These are phyloP conservation scores for Xylaria sp. DNA, from an alignment of 2,329 filamentous ascomycete genomes.

Conservation along the genomic window DNA sequence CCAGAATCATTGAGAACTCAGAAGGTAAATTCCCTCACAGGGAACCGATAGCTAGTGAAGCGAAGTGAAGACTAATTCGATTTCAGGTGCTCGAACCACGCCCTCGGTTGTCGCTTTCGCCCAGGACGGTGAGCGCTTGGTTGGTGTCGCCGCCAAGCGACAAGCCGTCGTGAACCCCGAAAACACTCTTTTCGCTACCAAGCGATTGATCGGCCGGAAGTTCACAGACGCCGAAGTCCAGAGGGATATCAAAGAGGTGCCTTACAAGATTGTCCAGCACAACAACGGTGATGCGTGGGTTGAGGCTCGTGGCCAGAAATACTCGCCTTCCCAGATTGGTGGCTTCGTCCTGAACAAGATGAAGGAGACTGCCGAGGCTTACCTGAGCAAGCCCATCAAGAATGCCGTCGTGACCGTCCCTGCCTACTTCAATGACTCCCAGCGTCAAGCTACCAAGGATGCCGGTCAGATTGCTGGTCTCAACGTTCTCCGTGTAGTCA, in stretches of 20 bases:
- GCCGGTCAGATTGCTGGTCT: conserved; percentile 95
- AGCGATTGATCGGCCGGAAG: conserved; percentile 98
- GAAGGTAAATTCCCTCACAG: conserved; percentile 71
- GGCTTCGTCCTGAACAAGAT: conserved; percentile 97
- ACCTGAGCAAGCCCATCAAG: conserved; percentile 89
- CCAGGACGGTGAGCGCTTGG: conserved; percentile 93
- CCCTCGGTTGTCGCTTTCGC: conserved; percentile 96
- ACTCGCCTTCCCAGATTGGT: conserved; percentile 98
- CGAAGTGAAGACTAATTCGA: conserved; percentile 30
- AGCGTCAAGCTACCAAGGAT: conserved; percentile 98
- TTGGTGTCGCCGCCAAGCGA: conserved; percentile 97
- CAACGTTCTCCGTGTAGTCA: conserved; percentile 96
- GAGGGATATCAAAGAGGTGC: conserved; percentile 96
- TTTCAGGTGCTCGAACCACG: conserved; percentile 82
- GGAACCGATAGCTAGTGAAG: conserved; percentile 20
- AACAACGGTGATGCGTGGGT: conserved; percentile 97
- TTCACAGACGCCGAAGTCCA: conserved; percentile 94
- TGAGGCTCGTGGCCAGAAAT: conserved; percentile 90
- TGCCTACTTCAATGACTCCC: conserved; percentile 98
- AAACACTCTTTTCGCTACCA: conserved; percentile 97
- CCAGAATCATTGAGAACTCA: conserved; percentile 97
- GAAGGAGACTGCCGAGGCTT: conserved; percentile 98
- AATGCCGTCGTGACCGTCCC: conserved; percentile 97
- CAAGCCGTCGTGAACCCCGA: conserved; percentile 98
- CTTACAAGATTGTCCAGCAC: conserved; percentile 99